These are phyloP conservation scores for Henckelia pumila DNA, from an alignment of 257 asterid genomes.

Conservation along the genomic window DNA sequence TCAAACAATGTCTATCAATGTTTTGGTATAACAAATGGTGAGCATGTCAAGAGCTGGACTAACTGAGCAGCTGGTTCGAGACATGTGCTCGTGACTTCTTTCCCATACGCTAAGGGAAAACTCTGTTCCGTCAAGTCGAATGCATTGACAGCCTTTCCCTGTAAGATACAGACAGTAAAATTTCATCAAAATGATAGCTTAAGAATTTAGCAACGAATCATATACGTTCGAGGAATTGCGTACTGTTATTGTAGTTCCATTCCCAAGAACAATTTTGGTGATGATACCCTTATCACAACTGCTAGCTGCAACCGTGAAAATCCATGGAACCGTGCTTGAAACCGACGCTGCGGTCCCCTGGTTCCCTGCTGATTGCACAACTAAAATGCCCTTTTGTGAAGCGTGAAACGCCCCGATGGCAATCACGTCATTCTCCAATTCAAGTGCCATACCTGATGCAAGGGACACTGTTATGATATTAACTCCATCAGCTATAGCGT, in stretches of 20 bases:
- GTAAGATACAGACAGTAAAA: not conserved
- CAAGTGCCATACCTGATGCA: not conserved
- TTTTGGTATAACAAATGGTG: no score
- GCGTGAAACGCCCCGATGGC: conserved; percentile 41
- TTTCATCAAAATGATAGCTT: no score
- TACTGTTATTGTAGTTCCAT: conserved; percentile 23
- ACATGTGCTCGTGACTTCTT: not conserved
- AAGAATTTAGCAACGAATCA: not conserved
- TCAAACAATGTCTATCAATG: no score
- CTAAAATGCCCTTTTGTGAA: conserved; percentile 26
- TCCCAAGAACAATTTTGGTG: conserved; percentile 23
- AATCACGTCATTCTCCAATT: conserved; percentile 12
- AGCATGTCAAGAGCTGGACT: not conserved
- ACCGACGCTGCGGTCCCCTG: not conserved
- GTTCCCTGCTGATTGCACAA: conserved; percentile 31
- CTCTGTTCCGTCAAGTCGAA: conserved; percentile 14
- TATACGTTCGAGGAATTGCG: not conserved
- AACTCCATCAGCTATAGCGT: conserved; percentile 50
- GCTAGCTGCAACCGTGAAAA: conserved; percentile 31
- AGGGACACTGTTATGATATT: conserved; percentile 37
- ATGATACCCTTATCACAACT: conserved; percentile 17
- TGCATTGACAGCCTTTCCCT: conserved; percentile 28
- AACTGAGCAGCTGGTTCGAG: not conserved
- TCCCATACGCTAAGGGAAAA: conserved; percentile 23
- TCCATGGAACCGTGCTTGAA: conserved; percentile 28